Evolutionary conservation across 768 basidiomycete species (phyloP), one percentile per base, ranked within the genome.

Genomic region (Auriscalpium vulgare): DNA sequence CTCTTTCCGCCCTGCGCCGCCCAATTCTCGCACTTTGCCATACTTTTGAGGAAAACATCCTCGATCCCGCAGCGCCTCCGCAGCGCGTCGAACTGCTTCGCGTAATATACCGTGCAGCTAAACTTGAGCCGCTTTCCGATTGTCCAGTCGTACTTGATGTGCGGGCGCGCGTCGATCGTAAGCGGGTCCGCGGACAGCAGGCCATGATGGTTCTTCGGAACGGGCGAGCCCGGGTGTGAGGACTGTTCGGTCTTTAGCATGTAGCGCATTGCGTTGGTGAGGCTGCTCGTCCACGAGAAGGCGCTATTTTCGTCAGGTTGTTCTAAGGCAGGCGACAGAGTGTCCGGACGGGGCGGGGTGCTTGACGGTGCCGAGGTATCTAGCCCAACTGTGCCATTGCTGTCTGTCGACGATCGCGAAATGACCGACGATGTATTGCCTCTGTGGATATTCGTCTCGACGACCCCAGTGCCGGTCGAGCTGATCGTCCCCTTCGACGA

Each of bases 61-160:
- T 85, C 83, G 48, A 91, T 75, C 3, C 83, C 87, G 65, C 88
- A 91, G 58, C 84, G 69, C 60, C 73, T 71, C 46, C 89, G 69
- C 19, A 91, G 71, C 23, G 71, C 64, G 63, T 89, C 87, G 66
- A 93, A 93, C 66, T 91, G 86, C 57, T 81, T 81, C 37, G 90
- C 88, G 65, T 87, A 91, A 67, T 90, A 91, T 11, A 86, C 84
- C 14, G 85, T 91, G 65, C 88, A 91, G 65, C 83, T 85, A 65
- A 91, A 84, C 70, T 83, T 85, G 55, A 88, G 71, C 56, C 81
- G 74, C 65, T 85, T 85, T 40, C 88, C 86, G 50, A 90, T 74
- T 2, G 84, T 85, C 80, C 85, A 88, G 56, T 88, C 85, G 59
- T 90, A 88, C 68, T 87, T 87, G 73, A 91, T 83, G 66, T 93